Evolutionary conservation across 257 asterid genomes (phyloP).

Genomic region (Apocynum venetum): DNA sequence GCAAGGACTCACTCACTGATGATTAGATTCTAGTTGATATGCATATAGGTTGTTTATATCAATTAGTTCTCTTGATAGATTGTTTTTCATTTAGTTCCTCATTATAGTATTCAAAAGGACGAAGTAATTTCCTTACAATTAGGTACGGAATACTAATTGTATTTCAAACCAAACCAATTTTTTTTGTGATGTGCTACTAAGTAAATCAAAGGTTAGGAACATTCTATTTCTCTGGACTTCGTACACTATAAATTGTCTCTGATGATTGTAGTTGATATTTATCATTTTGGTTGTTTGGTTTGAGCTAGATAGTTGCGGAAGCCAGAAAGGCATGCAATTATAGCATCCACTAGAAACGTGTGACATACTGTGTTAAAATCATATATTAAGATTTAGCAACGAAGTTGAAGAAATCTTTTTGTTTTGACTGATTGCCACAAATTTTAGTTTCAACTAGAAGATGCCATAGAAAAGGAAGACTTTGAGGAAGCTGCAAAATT

Average conservation of each 20-base stretch:
- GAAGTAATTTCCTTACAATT: neutral
- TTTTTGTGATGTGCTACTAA: neutral
- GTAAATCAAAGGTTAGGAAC: neutral
- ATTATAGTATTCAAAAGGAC: neutral
- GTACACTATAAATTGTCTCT: neutral
- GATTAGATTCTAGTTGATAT: neutral
- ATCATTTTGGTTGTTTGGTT: neutral
- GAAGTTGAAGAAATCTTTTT: neutral
- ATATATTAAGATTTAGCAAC: neutral
- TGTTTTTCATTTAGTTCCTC: neutral
- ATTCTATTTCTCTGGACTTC: neutral
- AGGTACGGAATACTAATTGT: neutral
- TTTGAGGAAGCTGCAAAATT: slow-evolving; percentile 79
- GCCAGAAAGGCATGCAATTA: neutral
- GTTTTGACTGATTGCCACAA: slow-evolving; percentile 19
- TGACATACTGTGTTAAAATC: neutral
- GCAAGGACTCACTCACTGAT: neutral
- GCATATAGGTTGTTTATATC: neutral
- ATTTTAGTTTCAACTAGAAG: slow-evolving; percentile 86
- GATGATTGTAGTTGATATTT: neutral
- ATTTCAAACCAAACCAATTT: neutral
- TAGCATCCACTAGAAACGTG: neutral
- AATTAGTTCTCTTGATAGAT: neutral
- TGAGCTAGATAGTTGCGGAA: neutral
- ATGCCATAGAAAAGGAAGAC: slow-evolving; percentile 83